Evolutionary conservation across 176 grass and related monocot genomes (phyloP).

Genomic region (Oropetium thomaeum): DNA sequence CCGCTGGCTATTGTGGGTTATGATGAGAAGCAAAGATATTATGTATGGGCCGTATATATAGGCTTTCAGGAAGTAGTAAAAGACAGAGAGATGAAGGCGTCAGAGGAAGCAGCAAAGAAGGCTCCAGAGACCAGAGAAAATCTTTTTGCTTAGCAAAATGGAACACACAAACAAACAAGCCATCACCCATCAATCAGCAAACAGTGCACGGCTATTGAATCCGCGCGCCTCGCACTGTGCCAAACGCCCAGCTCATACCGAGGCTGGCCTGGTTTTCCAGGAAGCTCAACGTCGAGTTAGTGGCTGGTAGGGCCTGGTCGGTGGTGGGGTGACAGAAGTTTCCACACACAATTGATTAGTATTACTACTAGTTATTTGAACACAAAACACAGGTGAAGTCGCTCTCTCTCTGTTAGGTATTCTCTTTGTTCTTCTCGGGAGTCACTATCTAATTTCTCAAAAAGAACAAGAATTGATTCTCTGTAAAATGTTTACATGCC

Average conservation of each 20-base stretch:
- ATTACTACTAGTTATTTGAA: not conserved
- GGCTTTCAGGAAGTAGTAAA: not conserved
- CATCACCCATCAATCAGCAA: conserved; percentile 15
- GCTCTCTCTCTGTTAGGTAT: not conserved
- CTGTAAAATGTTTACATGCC: not conserved
- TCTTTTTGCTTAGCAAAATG: conserved; percentile 14
- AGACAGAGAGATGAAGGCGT: not conserved
- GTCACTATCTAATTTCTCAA: not conserved
- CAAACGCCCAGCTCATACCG: conserved; percentile 25
- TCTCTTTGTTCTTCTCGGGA: not conserved
- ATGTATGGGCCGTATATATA: conserved; percentile 39
- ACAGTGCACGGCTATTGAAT: not conserved
- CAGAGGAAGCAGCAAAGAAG: conserved; percentile 33
- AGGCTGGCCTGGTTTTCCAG: conserved; percentile 13
- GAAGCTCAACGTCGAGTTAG: conserved; percentile 19
- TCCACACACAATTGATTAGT: conserved; percentile 15
- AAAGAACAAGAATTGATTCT: not conserved
- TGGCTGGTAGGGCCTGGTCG: conserved; percentile 35
- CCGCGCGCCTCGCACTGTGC: conserved; percentile 7
- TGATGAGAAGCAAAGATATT: conserved; percentile 17
- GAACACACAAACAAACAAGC: conserved; percentile 8
- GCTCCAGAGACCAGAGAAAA: conserved; percentile 21
- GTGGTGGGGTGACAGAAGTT: conserved; percentile 35
- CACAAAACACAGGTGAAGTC: conserved; percentile 8
- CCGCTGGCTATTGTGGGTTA: conserved; percentile 8